Evolutionary conservation across 148 eudicot species (phyloP), one percentile per base, ranked within the genome.

Genomic region (Linanthus parryae): DNA sequence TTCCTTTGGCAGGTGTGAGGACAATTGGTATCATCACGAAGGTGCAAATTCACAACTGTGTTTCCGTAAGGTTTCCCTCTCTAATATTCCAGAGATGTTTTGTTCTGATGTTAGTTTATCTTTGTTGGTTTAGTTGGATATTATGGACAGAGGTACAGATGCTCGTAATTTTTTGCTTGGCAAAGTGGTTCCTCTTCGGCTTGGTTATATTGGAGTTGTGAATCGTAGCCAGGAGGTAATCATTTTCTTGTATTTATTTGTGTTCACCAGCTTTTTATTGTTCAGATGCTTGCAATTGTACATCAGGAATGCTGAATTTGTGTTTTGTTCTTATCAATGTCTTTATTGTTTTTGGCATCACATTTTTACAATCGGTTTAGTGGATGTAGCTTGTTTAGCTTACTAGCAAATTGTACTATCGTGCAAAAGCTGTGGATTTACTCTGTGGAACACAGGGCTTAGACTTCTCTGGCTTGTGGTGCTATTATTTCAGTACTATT

Each of bases 211-310:
- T 40, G 85, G 85, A 29, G 81, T 79, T 50, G 70, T 79, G 39
- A 79, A 79, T 72, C 78, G 85, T 13, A 54, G 81, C 59, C 85
- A 79, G 61, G 81, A 73, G 81, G 81, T 79, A 72, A 59, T 50
- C 10, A 4, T 38, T 20, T 21, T 7, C 15, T 7, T 54, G 24
- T 1, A 39, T 5, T 12, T 41, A 27, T 3, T 22, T n/a, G 25
- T n/a, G n/a, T n/a, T n/a, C n/a, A n/a, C n/a, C n/a, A n/a, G n/a
- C n/a, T n/a, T n/a, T n/a, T n/a, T n/a, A n/a, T n/a, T n/a, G n/a
- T n/a, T n/a, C n/a, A n/a, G n/a, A n/a, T n/a, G n/a, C n/a, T n/a
- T n/a, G n/a, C n/a, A n/a, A n/a, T n/a, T n/a, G n/a, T n/a, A n/a
- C n/a, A n/a, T n/a, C n/a, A n/a, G n/a, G n/a, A n/a, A n/a, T n/a